These are phyloP conservation scores for Ophiocordyceps sinensis DNA, from an alignment of 2,329 filamentous ascomycete genomes.

Conservation along the genomic window DNA sequence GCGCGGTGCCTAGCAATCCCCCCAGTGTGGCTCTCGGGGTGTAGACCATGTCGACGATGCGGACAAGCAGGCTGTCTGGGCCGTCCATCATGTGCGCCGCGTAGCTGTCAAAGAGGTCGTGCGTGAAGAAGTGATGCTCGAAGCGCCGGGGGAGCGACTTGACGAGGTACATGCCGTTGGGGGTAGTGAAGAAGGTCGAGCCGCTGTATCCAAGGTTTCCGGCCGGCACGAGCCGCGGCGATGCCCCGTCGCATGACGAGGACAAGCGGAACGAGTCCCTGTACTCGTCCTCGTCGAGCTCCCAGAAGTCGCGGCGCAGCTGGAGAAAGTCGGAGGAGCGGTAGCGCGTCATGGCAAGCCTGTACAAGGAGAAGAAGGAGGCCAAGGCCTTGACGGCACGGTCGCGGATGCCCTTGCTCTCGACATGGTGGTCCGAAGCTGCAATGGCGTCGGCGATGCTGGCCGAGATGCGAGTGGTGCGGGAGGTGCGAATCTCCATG, in stretches of 20 bases:
- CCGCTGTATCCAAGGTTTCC: slow-evolving; percentile 63
- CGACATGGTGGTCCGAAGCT: slow-evolving; percentile 21
- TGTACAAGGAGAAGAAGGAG: slow-evolving; percentile 20
- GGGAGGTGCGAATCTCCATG: slow-evolving; percentile 19
- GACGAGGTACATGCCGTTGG: slow-evolving; percentile 50
- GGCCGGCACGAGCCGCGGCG: slow-evolving; percentile 21
- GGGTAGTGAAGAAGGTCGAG: slow-evolving; percentile 60
- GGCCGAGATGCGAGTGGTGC: slow-evolving; percentile 33
- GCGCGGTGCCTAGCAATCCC: slow-evolving; percentile 41
- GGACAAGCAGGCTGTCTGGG: slow-evolving; percentile 47
- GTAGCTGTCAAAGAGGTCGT: slow-evolving; percentile 52
- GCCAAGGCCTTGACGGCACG: slow-evolving; percentile 5
- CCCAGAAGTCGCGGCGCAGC: slow-evolving; percentile 15
- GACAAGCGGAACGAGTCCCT: slow-evolving; percentile 17
- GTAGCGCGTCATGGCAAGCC: slow-evolving; percentile 14
- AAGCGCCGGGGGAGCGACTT: slow-evolving; percentile 58
- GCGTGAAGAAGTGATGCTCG: slow-evolving; percentile 55
- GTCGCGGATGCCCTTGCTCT: not conserved
- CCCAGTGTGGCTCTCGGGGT: slow-evolving; percentile 42
- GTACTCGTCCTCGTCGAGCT: slow-evolving; percentile 23
- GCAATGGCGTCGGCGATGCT: slow-evolving; percentile 41
- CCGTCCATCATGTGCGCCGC: slow-evolving; percentile 46
- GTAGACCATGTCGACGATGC: slow-evolving; percentile 57
- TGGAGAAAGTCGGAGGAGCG: slow-evolving; percentile 14
- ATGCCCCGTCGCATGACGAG: slow-evolving; percentile 21